Conservation (phyloP, 2,329 filamentous ascomycete genomes). For the Westerdykella ornata region DNA sequence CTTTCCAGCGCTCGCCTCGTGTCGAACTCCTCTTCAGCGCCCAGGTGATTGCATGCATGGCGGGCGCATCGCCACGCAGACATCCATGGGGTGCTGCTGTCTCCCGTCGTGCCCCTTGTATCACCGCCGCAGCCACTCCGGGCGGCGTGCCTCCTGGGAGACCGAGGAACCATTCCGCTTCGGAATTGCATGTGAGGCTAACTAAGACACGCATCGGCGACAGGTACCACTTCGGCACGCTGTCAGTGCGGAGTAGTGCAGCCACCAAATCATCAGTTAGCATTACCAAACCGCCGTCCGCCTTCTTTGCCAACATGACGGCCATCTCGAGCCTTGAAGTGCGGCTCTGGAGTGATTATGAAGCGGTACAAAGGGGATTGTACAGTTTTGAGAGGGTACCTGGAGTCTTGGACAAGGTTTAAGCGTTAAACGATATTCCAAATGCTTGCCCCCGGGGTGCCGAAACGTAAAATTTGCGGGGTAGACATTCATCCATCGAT, state of each 20-base stretch:
- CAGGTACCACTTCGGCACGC: conserved; percentile 22
- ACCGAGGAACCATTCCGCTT: conserved; percentile 10
- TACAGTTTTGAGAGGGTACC: no score
- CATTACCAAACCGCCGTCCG: conserved; percentile 5
- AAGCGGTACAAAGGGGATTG: no score
- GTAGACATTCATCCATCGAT: no score
- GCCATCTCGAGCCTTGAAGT: background rate
- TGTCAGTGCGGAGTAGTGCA: conserved; percentile 3
- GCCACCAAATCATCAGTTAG: conserved; percentile 4
- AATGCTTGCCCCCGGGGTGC: no score
- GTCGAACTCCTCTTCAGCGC: conserved; percentile 5
- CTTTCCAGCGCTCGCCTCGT: conserved; percentile 3
- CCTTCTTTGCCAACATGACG: background rate
- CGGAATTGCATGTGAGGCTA: conserved; percentile 23
- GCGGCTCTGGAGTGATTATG: background rate
- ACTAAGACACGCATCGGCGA: conserved; percentile 29
- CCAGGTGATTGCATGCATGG: conserved; percentile 12
- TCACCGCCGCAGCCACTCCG: conserved; percentile 2
- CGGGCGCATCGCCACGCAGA: conserved; percentile 1
- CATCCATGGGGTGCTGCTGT: background rate
- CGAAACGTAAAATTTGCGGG: no score
- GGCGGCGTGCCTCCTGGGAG: conserved; percentile 9
- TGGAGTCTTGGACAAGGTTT: no score
- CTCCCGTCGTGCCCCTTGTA: conserved; percentile 1
- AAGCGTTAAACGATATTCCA: no score